Percentiles rank a stretch among this genome's conserved stretches.
These are phyloP conservation scores for Talaromyces sp. DNA, from an alignment of 2,329 filamentous ascomycete species.

Conservation along the genomic window DNA sequence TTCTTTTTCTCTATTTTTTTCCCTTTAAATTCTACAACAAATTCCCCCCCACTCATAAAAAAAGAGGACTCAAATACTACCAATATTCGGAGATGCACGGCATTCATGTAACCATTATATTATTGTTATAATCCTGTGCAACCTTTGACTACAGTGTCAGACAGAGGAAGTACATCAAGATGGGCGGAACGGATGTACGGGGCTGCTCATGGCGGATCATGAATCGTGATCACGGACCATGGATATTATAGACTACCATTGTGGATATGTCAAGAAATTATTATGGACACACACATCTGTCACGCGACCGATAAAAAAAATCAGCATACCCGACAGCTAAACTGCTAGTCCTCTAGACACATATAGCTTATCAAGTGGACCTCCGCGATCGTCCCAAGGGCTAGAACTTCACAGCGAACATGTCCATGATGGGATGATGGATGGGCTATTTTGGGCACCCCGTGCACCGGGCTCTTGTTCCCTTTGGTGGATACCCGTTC, in stretches of 20 bases:
- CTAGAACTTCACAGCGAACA: not conserved
- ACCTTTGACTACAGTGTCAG: not conserved
- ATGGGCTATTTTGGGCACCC: not conserved
- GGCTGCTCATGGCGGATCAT: no score
- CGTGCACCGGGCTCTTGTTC: not conserved
- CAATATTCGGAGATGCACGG: not conserved
- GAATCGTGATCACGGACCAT: no score
- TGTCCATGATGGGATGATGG: not conserved
- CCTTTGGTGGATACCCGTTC: not conserved
- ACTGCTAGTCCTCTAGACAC: not conserved
- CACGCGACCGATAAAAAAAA: not conserved
- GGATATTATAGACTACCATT: not conserved
- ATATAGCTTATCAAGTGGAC: not conserved
- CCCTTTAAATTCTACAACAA: no score
- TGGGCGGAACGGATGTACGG: not conserved
- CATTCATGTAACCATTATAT: not conserved
- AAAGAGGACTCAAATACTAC: not conserved
- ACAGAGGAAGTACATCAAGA: no score
- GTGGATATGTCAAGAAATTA: not conserved
- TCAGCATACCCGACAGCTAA: not conserved
- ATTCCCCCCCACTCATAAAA: not conserved
- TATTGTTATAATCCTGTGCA: not conserved
- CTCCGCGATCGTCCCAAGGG: not conserved
- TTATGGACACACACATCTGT: not conserved
- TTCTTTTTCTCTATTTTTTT: no score